Conservation (phyloP, 768 basidiomycete genomes). For the Amanita jacksonii region DNA sequence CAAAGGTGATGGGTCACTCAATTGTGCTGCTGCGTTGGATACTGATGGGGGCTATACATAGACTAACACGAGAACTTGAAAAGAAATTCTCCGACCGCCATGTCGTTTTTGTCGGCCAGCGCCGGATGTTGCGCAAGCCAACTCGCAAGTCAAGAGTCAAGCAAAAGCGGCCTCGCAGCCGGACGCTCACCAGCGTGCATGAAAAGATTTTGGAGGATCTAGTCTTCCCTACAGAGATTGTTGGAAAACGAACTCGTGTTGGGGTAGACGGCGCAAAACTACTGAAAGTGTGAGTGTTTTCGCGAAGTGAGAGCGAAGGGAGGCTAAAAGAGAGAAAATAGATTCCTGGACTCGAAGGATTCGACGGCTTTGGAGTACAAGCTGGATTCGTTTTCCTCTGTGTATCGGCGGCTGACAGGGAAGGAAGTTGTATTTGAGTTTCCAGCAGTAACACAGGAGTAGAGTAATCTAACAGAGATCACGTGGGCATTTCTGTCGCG, state of each 20-base stretch:
- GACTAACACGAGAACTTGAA: constrained; percentile 97
- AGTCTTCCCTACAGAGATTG: constrained; percentile 97
- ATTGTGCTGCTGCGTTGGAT: constrained; percentile 10
- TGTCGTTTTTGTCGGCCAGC: constrained; percentile 98
- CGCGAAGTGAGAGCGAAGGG: constrained; percentile 12
- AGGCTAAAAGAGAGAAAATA: no score
- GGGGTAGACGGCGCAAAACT: constrained; percentile 90
- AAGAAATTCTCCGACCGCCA: constrained; percentile 99
- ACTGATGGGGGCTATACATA: constrained; percentile 23
- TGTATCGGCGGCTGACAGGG: constrained; percentile 91
- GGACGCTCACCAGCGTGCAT: constrained; percentile 95
- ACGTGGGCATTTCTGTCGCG: constrained; percentile 19
- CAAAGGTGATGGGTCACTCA: constrained; percentile 49
- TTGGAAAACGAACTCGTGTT: constrained; percentile 95
- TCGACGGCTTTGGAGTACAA: constrained; percentile 99
- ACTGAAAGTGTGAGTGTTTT: constrained; percentile 83
- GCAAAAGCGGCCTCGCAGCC: constrained; percentile 95
- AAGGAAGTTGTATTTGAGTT: constrained; percentile 97
- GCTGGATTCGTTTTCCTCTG: constrained; percentile 97
- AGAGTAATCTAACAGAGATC: constrained; percentile 24
- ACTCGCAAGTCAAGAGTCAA: constrained; percentile 86
- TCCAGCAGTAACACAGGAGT: constrained; percentile 68
- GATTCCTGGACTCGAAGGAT: constrained; percentile 97
- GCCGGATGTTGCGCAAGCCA: constrained; percentile 96
- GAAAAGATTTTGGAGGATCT: constrained; percentile 99